Base-by-base conservation (phyloP, 495 filamentous ascomycete genomes). In the Podospora anserina region DNA sequence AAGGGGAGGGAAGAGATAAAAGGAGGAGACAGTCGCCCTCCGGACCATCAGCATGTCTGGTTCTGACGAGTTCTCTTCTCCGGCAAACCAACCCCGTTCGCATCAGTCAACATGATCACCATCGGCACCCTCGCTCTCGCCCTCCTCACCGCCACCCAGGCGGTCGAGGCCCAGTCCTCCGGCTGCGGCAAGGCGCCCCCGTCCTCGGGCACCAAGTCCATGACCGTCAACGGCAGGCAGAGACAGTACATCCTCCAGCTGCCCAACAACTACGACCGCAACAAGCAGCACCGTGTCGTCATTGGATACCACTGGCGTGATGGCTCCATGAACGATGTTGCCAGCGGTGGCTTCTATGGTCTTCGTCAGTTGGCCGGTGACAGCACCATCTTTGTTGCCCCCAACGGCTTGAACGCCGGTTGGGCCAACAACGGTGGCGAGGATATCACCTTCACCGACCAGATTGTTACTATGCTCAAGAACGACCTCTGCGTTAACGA, bases 391-490 rank as follows among this genome's bases (percentile, higher is more conserved):
- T 82, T 78, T 27, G 77, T 84, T 5, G 75, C 80, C 20, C 82
- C 82, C 11, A 70, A 84, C 34, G 82, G 82, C 16, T 72, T 81
- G 55, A 74, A 81, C 62, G 76, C 75, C 39, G 82, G 82, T 7
- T 84, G 82, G 82, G 80, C 66, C 26, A 84, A 84, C 73, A 69
- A 39, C 7, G 76, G 72, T 15, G 80, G 80, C 56, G 78, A 82
- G 28, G 82, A 84, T 34, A 73, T 84, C 4, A 72, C 76, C 15
- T 81, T 84, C 67, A 77, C 80, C 18, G 73, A 79, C 54, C 49
- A 74, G 30, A 75, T 84, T 19, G 66, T 82, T 53, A 66, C 77
- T 27, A 59, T 72, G 9, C 62, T 82, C 13, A 76, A 79, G 28
- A 71, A 70, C 39, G 82, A 80, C 27, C 77, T 84, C 53, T 85